Conservation (phyloP, 148 eudicot genomes). For the Rhododendron williamsianum region DNA sequence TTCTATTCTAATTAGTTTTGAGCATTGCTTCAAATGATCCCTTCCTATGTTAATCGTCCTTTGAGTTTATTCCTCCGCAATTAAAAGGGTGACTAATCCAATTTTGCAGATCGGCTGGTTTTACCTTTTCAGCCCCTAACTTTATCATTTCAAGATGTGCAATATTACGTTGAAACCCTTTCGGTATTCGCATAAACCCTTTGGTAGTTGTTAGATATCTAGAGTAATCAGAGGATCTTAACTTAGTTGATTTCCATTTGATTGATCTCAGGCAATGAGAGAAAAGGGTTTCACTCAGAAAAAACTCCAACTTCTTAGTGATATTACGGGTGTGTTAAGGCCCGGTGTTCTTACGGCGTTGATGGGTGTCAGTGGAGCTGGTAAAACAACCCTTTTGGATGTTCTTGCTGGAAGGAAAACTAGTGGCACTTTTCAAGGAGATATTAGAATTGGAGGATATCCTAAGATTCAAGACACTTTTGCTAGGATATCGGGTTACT, state of each 20-base stretch:
- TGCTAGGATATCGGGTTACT: slow-evolving; percentile 73
- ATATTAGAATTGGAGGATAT: slow-evolving; percentile 60
- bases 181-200: slow-evolving; percentile 28
- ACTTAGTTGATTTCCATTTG: background rate
- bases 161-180: slow-evolving; percentile 67
- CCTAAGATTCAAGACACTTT: slow-evolving; percentile 71
- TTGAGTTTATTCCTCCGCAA: background rate
- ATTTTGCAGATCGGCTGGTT: slow-evolving; percentile 52
- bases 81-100: background rate
- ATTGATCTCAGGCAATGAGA: slow-evolving; percentile 48
- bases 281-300: slow-evolving; percentile 54
- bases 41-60: background rate
- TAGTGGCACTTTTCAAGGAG: slow-evolving; percentile 66
- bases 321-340: slow-evolving; percentile 58
- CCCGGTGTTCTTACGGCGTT: slow-evolving; percentile 79
- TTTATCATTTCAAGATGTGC: slow-evolving; percentile 56
- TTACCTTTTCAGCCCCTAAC: slow-evolving; percentile 70
- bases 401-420: slow-evolving; percentile 86
- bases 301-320: slow-evolving; percentile 52
- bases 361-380: slow-evolving; percentile 93
- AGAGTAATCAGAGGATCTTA: background rate
- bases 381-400: slow-evolving; percentile 87
- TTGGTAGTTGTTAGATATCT: background rate
- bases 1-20: background rate
- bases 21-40: background rate